Conservation (phyloP, 371 early-diverging fungal species). For the Ordospora colligata region DNA sequence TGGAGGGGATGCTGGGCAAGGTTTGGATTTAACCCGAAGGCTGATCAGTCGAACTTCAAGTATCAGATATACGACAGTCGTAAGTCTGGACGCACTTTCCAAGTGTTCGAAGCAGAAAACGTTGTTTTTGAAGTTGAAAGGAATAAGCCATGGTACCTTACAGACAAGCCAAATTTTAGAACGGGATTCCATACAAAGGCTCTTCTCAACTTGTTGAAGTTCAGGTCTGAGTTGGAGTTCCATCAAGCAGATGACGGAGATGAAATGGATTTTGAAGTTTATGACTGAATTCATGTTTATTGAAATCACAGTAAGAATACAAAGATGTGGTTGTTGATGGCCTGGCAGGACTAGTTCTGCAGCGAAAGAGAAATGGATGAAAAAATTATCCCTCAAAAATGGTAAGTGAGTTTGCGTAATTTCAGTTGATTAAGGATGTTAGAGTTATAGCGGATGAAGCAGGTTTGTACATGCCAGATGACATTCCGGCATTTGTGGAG, state of each 20-base stretch:
- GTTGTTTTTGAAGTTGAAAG: constrained; percentile 43
- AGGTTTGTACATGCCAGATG: constrained; percentile 45
- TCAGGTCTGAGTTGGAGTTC: constrained; percentile 6
- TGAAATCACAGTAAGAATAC: no score
- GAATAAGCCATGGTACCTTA: constrained; percentile 43
- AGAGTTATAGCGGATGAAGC: constrained; percentile 22
- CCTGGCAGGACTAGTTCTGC: neutral
- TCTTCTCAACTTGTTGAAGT: constrained; percentile 15
- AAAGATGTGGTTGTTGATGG: neutral
- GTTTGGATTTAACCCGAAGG: constrained; percentile 56
- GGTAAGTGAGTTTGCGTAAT: constrained; percentile 1
- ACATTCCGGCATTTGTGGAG: constrained; percentile 48
- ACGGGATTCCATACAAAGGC: constrained; percentile 54
- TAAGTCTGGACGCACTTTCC: constrained; percentile 31
- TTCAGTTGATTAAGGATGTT: constrained; percentile 31
- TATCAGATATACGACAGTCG: constrained; percentile 53
- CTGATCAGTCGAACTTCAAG: constrained; percentile 45
- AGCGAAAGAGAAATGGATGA: constrained; percentile 16
- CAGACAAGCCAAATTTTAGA: constrained; percentile 24
- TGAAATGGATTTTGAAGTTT: constrained; percentile 30
- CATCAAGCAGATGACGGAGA: constrained; percentile 11
- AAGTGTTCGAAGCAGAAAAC: constrained; percentile 42
- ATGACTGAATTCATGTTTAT: neutral
- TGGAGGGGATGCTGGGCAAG: constrained; percentile 57
- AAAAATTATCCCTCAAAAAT: constrained; percentile 13